Percentiles rank a stretch among this genome's conserved stretches.
Conservation (phyloP, 345 rosid genomes). For the Litchi chinensis region DNA sequence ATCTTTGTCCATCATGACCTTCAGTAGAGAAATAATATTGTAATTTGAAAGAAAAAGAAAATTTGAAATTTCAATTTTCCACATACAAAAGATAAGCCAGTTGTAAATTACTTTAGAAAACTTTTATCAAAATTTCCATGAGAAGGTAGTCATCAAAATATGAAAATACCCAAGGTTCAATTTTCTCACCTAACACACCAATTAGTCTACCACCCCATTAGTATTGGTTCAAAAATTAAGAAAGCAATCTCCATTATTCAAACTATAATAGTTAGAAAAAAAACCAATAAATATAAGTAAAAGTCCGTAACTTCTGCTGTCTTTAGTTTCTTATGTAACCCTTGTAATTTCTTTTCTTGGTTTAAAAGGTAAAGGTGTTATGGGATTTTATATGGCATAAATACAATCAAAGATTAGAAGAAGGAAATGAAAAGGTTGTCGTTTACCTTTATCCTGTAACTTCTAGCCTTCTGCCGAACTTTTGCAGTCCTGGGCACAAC, state of each 20-base stretch:
- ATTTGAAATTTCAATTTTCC: neutral
- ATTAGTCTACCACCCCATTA: too few species aligned
- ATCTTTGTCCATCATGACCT: neutral
- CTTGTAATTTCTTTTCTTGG: neutral
- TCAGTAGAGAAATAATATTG: neutral
- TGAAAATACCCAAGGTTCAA: too few species aligned
- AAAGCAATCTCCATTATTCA: neutral
- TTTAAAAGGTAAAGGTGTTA: neutral
- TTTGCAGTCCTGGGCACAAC: slow-evolving; percentile 73
- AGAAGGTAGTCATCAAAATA: neutral
- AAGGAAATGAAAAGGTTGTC: neutral
- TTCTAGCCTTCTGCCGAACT: slow-evolving; percentile 66
- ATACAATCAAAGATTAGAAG: neutral
- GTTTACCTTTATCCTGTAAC: slow-evolving; percentile 70
- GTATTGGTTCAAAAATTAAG: too few species aligned
- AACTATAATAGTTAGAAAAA: too few species aligned
- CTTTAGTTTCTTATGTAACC: neutral
- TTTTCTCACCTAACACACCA: too few species aligned
- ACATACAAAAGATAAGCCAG: neutral
- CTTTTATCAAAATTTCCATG: neutral
- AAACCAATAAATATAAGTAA: neutral
- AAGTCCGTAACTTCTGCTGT: neutral
- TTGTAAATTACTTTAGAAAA: neutral
- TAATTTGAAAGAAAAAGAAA: neutral
- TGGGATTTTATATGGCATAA: neutral